Percentiles rank a stretch among this genome's conserved stretches.
phyloP scores from a whole-genome alignment of 2,329 filamentous ascomycete genomes.

The Aspergillus fischeri region DNA sequence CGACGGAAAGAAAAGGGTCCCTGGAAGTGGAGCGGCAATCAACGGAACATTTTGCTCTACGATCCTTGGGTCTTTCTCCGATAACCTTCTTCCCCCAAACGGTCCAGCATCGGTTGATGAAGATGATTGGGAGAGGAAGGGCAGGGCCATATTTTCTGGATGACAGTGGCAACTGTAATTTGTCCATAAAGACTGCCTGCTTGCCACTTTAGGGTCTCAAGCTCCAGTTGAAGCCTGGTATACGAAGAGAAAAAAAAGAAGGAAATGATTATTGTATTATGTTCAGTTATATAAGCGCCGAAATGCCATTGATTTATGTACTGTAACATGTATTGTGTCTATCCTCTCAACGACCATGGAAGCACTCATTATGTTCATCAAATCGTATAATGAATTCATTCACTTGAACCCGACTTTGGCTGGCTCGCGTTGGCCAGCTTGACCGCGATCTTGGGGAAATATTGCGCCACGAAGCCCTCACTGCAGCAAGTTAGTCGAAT shows the following conservation, averaged over 20 bases:
- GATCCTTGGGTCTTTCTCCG: background rate
- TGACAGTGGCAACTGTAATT: background rate
- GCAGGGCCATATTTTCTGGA: background rate
- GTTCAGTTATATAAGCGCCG: background rate
- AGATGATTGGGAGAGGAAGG: background rate
- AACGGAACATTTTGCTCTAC: slow-evolving; percentile 3
- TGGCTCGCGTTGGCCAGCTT: slow-evolving; percentile 41
- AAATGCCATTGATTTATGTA: background rate
- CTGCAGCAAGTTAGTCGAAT: slow-evolving; percentile 33
- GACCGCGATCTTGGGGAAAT: slow-evolving; percentile 66
- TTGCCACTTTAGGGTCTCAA: too few relatives aligned
- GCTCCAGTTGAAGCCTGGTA: too few relatives aligned
- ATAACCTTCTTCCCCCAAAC: background rate
- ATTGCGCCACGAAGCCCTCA: slow-evolving; percentile 73
- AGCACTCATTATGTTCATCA: background rate
- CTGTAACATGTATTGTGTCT: background rate
- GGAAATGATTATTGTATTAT: background rate
- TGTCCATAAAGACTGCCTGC: background rate
- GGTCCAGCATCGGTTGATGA: background rate
- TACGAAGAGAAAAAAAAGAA: background rate
- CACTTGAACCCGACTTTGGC: background rate
- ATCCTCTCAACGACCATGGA: background rate
- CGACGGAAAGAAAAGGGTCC: background rate
- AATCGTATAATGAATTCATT: background rate
- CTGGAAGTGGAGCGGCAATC: slow-evolving; percentile 10